Evolutionary conservation across 805 yeast genomes (phyloP).

Genomic region (Komagataella phaffii): DNA sequence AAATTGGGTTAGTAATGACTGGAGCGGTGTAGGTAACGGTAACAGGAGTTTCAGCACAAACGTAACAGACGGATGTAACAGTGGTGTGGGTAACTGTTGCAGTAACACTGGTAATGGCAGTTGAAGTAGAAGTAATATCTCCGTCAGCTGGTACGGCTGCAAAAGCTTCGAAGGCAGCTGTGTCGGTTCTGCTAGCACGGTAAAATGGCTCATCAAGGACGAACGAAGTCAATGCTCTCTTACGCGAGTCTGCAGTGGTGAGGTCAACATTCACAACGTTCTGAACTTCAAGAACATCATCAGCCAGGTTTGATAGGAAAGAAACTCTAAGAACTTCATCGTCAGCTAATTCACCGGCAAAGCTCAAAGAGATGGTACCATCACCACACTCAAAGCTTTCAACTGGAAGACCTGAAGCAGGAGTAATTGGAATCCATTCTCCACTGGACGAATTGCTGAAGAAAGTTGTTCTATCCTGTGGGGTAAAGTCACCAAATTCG

Average conservation of each 20-base stretch:
- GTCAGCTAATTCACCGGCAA: not conserved
- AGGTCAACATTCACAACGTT: not conserved
- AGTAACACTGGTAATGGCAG: not conserved
- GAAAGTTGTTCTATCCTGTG: not conserved
- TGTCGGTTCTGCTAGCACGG: not conserved
- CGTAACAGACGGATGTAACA: not conserved
- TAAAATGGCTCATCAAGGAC: not conserved
- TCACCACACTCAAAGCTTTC: not conserved
- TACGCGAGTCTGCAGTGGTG: not conserved
- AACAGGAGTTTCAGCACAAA: not conserved
- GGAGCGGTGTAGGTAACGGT: not conserved
- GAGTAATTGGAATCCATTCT: not conserved
- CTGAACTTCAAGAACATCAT: not conserved
- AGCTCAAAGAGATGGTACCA: not conserved
- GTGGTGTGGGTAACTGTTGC: not conserved
- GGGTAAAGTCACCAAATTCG: not conserved
- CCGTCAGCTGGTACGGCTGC: not conserved
- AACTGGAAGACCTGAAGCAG: not conserved
- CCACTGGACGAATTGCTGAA: not conserved
- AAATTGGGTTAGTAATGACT: not conserved
- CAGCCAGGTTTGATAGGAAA: not conserved
- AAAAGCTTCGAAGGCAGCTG: not conserved
- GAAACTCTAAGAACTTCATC: not conserved
- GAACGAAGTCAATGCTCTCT: not conserved
- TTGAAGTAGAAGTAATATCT: not conserved